Conservation (phyloP, 2,329 filamentous ascomycete genomes). For the Penicillium sp. region DNA sequence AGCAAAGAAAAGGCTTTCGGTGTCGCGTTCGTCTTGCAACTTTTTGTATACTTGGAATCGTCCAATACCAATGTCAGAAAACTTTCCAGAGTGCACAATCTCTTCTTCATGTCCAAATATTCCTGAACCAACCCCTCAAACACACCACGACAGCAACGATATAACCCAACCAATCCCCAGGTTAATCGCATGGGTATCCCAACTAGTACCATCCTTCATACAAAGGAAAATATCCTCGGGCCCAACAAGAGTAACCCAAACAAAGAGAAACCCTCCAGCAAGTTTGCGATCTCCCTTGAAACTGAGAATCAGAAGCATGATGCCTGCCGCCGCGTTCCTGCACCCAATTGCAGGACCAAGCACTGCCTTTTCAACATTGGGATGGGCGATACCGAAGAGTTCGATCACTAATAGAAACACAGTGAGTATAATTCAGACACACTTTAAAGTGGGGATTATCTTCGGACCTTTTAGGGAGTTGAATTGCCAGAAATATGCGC, state of each 20-base stretch:
- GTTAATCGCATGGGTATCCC: constrained; percentile 1
- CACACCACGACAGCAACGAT: neutral
- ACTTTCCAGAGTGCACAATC: neutral
- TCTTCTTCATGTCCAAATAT: neutral
- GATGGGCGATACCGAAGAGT: constrained; percentile 2
- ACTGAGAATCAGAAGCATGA: neutral
- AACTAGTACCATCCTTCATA: neutral
- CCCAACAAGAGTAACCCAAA: neutral
- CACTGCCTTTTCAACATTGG: constrained; percentile 1
- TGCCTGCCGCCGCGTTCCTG: neutral
- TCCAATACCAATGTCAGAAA: neutral
- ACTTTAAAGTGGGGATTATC: neutral
- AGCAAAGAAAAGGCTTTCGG: neutral
- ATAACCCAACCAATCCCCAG: neutral
- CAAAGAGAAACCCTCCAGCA: neutral
- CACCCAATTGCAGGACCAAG: neutral
- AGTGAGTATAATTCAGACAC: neutral
- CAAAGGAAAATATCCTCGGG: neutral
- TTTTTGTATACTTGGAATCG: neutral
- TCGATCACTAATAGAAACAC: neutral
- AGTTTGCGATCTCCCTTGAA: neutral
- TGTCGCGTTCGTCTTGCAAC: neutral
- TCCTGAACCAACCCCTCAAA: neutral
- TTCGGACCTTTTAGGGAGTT: neutral
- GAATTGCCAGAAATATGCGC: constrained; percentile 2